Percentiles rank a stretch among this genome's conserved stretches.
phyloP scores from a whole-genome alignment of 768 basidiomycete species.

The Trametopsis cervina region DNA sequence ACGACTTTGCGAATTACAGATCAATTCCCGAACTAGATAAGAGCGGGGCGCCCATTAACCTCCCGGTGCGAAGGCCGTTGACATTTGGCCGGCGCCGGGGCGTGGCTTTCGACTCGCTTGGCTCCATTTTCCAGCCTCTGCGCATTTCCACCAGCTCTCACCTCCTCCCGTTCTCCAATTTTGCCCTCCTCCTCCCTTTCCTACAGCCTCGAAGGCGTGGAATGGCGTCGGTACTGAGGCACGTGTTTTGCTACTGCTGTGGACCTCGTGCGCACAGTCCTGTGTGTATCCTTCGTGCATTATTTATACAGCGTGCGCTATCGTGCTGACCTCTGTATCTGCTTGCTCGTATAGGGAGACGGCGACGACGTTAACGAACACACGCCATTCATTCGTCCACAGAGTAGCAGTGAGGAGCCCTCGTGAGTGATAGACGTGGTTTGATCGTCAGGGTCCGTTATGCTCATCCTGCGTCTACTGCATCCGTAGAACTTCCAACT shows the following conservation, averaged over 20 bases:
- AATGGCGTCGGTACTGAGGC: slow-evolving; percentile 1
- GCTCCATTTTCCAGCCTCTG: background rate
- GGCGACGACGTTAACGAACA: slow-evolving; percentile 23
- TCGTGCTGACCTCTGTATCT: background rate
- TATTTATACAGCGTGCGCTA: background rate
- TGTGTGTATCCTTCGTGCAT: background rate
- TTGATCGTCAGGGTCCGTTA: background rate
- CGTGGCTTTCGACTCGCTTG: background rate
- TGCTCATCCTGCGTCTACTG: background rate
- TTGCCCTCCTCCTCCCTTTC: background rate
- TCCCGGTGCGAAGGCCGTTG: too few relatives aligned
- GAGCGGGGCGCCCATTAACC: background rate
- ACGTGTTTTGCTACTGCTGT: slow-evolving; percentile 1
- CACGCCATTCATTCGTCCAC: slow-evolving; percentile 25
- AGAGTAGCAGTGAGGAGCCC: slow-evolving; percentile 19
- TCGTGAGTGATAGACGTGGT: slow-evolving; percentile 16
- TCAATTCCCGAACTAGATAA: too few relatives aligned
- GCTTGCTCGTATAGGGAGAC: slow-evolving; percentile 9
- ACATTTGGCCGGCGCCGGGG: background rate
- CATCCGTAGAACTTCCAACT: slow-evolving; percentile 12
- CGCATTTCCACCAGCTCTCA: background rate
- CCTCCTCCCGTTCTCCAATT: background rate
- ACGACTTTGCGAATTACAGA: too few relatives aligned
- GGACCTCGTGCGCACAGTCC: background rate
- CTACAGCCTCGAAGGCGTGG: background rate